Evolutionary conservation across 108 stramenopile genomes (phyloP).

Genomic region (Conticribra guillardii): DNA sequence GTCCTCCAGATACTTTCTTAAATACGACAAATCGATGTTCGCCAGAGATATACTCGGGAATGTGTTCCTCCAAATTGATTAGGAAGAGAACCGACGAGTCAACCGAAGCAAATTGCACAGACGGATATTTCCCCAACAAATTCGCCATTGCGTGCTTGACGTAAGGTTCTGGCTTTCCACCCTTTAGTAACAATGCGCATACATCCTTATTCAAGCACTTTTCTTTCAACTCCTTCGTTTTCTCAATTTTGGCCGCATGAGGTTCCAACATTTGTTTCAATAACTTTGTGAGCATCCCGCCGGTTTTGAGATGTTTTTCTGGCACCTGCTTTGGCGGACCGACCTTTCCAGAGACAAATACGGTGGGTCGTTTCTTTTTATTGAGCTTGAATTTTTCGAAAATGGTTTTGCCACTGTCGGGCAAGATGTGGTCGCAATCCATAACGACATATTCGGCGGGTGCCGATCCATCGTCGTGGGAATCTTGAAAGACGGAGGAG

Average conservation of each 20-base stretch:
- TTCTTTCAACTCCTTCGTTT: conserved; percentile 77
- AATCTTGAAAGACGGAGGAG: conserved; percentile 78
- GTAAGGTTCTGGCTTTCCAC: conserved; percentile 71
- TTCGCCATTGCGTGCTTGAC: conserved; percentile 84
- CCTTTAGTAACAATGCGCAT: conserved; percentile 82
- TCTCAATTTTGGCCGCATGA: conserved; percentile 88
- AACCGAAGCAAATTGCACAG: conserved; percentile 77
- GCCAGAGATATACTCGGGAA: conserved; percentile 74
- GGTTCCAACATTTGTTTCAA: conserved; percentile 75
- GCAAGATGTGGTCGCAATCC: conserved; percentile 75
- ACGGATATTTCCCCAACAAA: conserved; percentile 71
- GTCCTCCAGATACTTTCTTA: conserved; percentile 74
- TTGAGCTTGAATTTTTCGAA: conserved; percentile 79
- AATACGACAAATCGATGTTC: conserved; percentile 84
- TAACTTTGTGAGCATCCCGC: conserved; percentile 76
- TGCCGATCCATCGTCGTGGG: conserved; percentile 64
- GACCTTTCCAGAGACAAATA: conserved; percentile 79
- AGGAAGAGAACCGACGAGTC: conserved; percentile 75
- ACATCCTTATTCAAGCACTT: conserved; percentile 84
- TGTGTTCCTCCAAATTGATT: conserved; percentile 76
- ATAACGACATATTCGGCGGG: conserved; percentile 74
- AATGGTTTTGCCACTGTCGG: conserved; percentile 71
- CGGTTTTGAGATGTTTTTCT: conserved; percentile 81
- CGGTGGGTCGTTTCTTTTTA: conserved; percentile 71
- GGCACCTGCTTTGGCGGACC: conserved; percentile 84